Base-by-base conservation (phyloP, 306 rosid genomes). In the Lupinus albus region DNA sequence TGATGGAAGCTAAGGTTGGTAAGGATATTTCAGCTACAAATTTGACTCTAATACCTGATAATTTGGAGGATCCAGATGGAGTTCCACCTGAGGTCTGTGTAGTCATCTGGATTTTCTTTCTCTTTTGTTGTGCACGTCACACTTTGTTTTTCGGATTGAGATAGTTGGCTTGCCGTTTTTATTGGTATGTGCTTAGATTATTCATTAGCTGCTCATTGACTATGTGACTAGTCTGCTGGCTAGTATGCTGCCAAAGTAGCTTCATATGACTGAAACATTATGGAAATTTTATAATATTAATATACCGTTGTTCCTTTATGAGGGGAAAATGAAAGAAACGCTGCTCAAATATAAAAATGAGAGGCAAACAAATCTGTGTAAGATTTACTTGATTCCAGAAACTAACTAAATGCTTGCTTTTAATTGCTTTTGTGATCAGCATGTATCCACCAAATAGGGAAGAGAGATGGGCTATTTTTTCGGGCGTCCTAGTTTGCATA, bases 81-180 rank as follows among this genome's bases (percentile, higher is more conserved):
- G 88, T 93, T 79, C 98, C 95, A 64, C 99, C 97, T 16, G 99
- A 90, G 99, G 99, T 94, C 64, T 76, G 82, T 51, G 36, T 46
- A 42, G 35, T 57, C 73, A 56, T 28, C 47, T 17, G 11, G 68
- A 49, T 25, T 45, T 68, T 8, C 57, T 74, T 35, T 67, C 6
- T 39, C 49, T 12, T 33, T 21, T 58, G 11, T 65, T 65, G 44
- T 10, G 45, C 50, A 57, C 28, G 6, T 47, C 38, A 39, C 30
- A 55, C 16, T 66, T 67, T 72, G 61, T 25, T 39, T 76, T 76
- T 70, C 62, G 58, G 64, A 69, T 73, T 61, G 78, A 11, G 45
- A 68, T 56, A 45, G 36, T 18, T 51, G 68, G 42, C 45, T 72
- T 33, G 2, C 4, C 14, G 21, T 32, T 66, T 47, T 41, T 66